Evolutionary conservation across 495 filamentous ascomycete genomes (phyloP), one percentile per base, ranked within the genome.

Genomic region (Staphylotrichum longicolle): DNA sequence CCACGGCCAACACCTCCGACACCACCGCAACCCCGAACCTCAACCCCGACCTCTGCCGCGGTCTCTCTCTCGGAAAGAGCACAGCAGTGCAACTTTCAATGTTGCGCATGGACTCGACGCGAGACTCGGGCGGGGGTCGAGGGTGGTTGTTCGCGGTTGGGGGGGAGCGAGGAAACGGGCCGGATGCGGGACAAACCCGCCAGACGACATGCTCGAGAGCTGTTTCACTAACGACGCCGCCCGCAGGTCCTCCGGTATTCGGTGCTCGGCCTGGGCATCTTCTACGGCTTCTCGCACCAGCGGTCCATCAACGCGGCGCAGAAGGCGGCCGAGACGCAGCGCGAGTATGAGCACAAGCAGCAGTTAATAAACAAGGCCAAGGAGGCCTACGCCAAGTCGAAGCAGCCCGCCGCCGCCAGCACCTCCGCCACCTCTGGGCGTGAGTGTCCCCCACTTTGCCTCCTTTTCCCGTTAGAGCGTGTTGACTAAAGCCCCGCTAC

Each of bases 241-340:
- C 3, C 58, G 58, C 75, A 98, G 95, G 92, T 99, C 74, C 83
- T 98, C 76, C 92, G 94, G 71, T 99, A 91, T 79, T 88, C 90
- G 65, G 92, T 92, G 70, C 88, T 98, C 63, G 87, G 84, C 67
- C 76, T 88, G 69, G 94, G 94, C 75, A 77, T 96, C 70, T 83
- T 95, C 74, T 98, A 98, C 80, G 94, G 94, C 74, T 78, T 96
- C 75, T 89, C 85, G 73, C 91, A 96, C 81, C 95, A 99, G 78
- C 82, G 85, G 55, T 81, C 82, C 46, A 82, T 98, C 71, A 86
- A 77, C 62, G 71, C 89, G 35, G 66, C 81, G 64, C 82, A 89
- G 63, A 88, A 88, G 75, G 74, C 82, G 62, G 79, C 82, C 47
- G 81, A 86, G 51, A 80, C 85, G 62, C 78, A 96, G 69, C 82